Base-by-base conservation (phyloP, 495 filamentous ascomycete genomes). In the Bacidia gigantensis region DNA sequence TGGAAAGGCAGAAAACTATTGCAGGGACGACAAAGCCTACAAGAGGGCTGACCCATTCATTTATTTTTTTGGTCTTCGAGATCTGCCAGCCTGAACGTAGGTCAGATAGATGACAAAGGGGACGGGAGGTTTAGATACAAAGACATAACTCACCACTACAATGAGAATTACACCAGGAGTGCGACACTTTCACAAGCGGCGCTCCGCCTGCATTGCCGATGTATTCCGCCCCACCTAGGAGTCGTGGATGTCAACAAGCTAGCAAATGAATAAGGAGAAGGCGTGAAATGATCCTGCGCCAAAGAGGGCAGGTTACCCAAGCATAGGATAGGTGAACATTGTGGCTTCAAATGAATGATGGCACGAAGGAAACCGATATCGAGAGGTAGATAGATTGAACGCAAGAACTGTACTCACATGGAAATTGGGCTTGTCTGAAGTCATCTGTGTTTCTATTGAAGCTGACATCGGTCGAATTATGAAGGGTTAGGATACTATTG, bases 1-100 rank as follows among this genome's bases (percentile, higher is more conserved):
- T 61, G 26, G 64, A 60, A 38, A 60, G 55, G 51, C 65, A 65
- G 46, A 66, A 66, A 0, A 62, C 64, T 0, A 66, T 50, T n/a
- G 61, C 61, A 0, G 58, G 60, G 20, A 61, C 50, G 29, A 67
- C 62, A 53, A 60, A 69, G 17, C 56, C 62, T n/a, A 64, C 63
- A 22, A 64, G 59, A 0, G 57, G 63, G 11, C 57, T 56, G 35
- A 63, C 54, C 60, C 47, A 50, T 14, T 50, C 47, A 32, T 38
- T 50, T 7, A 50, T 12, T 12, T n/a, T 50, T 3, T 21, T 17
- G 12, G 12, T 38, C 38, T 50, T 50, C 0, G 47, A 50, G 17
- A 50, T 26, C 38, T 26, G 24, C 47, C 47, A 50, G n/a, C n/a
- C n/a, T 44, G 18, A 10, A 10, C 35, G 18, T 44, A 44, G 14